Percentiles rank a stretch among this genome's conserved stretches.
These are phyloP conservation scores for Scalesia atractyloides DNA, from an alignment of 129 eudicot species.

Conservation along the genomic window DNA sequence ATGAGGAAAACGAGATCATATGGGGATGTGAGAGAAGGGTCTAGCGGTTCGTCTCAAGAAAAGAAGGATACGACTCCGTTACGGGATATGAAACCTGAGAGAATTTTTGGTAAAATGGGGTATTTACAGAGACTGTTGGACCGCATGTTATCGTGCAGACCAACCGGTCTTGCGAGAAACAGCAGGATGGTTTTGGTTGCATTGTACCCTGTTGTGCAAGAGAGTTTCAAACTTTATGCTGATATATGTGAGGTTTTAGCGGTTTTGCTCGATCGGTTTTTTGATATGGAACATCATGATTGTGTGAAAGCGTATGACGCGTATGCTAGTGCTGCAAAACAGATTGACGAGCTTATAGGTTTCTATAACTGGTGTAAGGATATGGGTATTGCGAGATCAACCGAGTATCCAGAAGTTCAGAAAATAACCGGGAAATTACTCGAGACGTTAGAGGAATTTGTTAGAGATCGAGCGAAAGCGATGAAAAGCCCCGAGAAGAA, in stretches of 20 bases:
- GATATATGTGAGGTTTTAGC: constrained; percentile 82
- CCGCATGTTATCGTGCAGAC: constrained; percentile 68
- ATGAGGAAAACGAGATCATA: constrained; percentile 71
- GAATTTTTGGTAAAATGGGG: constrained; percentile 79
- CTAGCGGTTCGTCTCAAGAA: constrained; percentile 32
- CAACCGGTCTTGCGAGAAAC: constrained; percentile 76
- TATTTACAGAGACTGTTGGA: constrained; percentile 79
- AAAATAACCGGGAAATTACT: constrained; percentile 64
- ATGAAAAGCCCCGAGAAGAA: constrained; percentile 72
- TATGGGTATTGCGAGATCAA: constrained; percentile 72
- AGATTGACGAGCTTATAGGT: constrained; percentile 73
- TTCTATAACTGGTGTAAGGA: constrained; percentile 91
- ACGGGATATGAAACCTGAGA: constrained; percentile 75
- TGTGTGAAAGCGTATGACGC: constrained; percentile 84
- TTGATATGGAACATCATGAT: constrained; percentile 83
- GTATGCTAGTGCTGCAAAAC: constrained; percentile 68
- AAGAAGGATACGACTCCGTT: constrained; percentile 59
- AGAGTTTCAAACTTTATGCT: constrained; percentile 76
- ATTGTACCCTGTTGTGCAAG: constrained; percentile 62
- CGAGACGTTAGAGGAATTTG: constrained; percentile 82
- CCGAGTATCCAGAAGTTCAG: constrained; percentile 81
- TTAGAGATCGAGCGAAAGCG: constrained; percentile 75
- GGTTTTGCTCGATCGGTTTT: constrained; percentile 64
- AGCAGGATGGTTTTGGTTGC: constrained; percentile 71
- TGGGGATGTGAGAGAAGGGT: constrained; percentile 64